Conservation (phyloP, 345 rosid species). For the Jatropha curcas region DNA sequence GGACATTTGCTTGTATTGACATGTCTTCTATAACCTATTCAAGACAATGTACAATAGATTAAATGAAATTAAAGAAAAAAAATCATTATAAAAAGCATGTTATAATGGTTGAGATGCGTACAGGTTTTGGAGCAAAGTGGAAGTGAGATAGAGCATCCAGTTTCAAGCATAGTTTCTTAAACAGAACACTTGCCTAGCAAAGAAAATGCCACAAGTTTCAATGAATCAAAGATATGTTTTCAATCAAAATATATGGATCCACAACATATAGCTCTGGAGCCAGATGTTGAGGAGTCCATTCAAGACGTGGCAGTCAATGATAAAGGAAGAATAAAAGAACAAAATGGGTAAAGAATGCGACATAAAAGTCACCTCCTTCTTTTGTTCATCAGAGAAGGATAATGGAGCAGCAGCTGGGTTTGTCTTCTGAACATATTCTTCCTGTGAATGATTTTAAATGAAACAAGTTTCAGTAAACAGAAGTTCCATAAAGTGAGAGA, state of each 20-base stretch:
- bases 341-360: background rate
- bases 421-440: constrained; percentile 70
- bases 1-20: constrained; percentile 81
- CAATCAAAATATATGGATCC: background rate
- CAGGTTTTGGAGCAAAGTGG: constrained; percentile 96
- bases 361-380: constrained; percentile 62
- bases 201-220: constrained; percentile 16
- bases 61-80: no score
- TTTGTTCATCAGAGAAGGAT: constrained; percentile 78
- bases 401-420: constrained; percentile 67
- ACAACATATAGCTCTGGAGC: background rate
- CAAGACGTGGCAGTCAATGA: background rate
- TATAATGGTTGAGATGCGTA: constrained; percentile 41
- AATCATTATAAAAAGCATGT: background rate
- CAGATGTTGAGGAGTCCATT: background rate
- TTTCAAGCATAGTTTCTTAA: constrained; percentile 83
- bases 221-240: background rate
- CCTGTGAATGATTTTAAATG: constrained; percentile 53
- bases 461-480: background rate
- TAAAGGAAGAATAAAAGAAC: background rate
- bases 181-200: constrained; percentile 66
- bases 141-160: constrained; percentile 97
- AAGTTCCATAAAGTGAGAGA: background rate
- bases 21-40: constrained; percentile 83
- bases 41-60: constrained; percentile 20